phyloP scores from a whole-genome alignment of 306 rosid genomes.

The Ziziphus jujuba region DNA sequence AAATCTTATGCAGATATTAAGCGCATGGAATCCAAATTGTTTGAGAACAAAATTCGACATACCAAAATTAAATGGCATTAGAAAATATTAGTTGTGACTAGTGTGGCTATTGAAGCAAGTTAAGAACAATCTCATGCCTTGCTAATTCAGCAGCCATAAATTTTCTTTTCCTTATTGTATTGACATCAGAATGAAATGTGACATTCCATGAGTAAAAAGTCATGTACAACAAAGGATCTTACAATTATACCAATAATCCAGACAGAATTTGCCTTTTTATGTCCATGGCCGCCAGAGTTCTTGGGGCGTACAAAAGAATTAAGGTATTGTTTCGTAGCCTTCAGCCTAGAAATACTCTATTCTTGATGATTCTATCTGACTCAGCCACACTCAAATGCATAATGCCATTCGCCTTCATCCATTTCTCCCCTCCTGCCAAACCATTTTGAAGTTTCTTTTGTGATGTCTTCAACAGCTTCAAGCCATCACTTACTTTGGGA shows the following conservation, averaged over 20 bases:
- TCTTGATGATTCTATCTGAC: conserved; percentile 65
- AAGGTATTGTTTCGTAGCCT: conserved; percentile 22
- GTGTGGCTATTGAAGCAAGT: too few relatives aligned
- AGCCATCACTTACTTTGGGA: conserved; percentile 69
- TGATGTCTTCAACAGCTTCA: conserved; percentile 66
- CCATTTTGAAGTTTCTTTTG: conserved; percentile 46
- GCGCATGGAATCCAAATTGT: too few relatives aligned
- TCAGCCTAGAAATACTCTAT: conserved; percentile 52
- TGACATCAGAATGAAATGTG: conserved; percentile 30
- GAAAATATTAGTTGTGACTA: too few relatives aligned
- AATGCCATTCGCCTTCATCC: conserved; percentile 70
- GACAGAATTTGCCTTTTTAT: neutral
- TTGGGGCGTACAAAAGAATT: conserved; percentile 1
- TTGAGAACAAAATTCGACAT: too few relatives aligned
- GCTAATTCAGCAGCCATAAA: neutral
- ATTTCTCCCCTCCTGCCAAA: conserved; percentile 53
- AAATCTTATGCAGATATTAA: too few relatives aligned
- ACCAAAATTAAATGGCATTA: too few relatives aligned
- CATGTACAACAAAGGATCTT: conserved; percentile 33
- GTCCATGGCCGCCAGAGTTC: neutral
- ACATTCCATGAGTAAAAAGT: conserved; percentile 34
- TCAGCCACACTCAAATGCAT: conserved; percentile 56
- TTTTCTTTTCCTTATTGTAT: conserved; percentile 27
- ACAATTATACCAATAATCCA: conserved; percentile 12
- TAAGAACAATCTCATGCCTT: too few relatives aligned